phyloP scores from a whole-genome alignment of 2,329 filamentous ascomycete species.

The Phialemonium atrogriseum region DNA sequence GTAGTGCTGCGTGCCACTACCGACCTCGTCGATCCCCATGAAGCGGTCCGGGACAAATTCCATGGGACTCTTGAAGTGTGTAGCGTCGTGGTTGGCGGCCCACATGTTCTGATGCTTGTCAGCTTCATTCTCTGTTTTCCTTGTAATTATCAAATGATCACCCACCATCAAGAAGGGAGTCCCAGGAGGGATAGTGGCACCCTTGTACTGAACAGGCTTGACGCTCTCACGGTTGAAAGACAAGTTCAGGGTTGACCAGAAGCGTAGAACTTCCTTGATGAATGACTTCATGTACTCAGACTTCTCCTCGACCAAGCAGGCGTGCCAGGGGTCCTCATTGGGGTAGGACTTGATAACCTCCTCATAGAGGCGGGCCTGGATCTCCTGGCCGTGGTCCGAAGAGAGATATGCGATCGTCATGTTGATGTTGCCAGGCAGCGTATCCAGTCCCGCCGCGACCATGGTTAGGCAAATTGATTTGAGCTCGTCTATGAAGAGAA shows the following conservation, averaged over 20 bases:
- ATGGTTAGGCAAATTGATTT: conserved; percentile 77
- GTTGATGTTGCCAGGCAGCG: conserved; percentile 69
- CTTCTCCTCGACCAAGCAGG: conserved; percentile 65
- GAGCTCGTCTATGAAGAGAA: conserved; percentile 50
- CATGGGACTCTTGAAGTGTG: conserved; percentile 56
- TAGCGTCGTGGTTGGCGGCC: conserved; percentile 63
- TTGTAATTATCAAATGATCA: no score
- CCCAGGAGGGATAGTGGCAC: conserved; percentile 59
- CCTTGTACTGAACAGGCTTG: conserved; percentile 63
- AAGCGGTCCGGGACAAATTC: conserved; percentile 65
- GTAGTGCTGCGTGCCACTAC: conserved; percentile 56
- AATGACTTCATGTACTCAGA: conserved; percentile 69
- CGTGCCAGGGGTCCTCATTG: conserved; percentile 67
- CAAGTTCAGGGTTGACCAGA: conserved; percentile 73
- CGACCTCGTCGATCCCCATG: conserved; percentile 38
- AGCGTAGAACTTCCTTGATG: conserved; percentile 70
- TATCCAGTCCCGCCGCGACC: conserved; percentile 75
- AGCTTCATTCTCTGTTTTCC: no score
- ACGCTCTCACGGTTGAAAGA: conserved; percentile 65
- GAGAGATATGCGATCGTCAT: conserved; percentile 73
- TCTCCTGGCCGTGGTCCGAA: conserved; percentile 56
- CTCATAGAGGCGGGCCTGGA: conserved; percentile 60
- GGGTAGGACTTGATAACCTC: conserved; percentile 68
- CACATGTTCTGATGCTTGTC: conserved; percentile 60
- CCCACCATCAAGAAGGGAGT: conserved; percentile 71